Evolutionary conservation across 1,284 basidiomycete species (phyloP).

Genomic region (Leccinum pachyderme): DNA sequence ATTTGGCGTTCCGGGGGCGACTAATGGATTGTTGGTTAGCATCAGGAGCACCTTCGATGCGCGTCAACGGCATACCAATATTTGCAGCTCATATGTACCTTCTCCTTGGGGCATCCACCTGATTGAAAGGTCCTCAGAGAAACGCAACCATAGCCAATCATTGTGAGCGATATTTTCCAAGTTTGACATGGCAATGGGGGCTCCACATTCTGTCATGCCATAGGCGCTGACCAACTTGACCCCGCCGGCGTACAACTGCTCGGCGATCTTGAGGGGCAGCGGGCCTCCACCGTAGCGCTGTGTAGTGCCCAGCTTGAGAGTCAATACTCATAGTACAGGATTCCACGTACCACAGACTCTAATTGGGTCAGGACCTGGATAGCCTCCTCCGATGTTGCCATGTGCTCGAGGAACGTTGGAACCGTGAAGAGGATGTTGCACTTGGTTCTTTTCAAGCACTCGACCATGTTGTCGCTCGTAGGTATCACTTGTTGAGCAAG

Average conservation of each 20-base stretch:
- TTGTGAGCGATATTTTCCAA: constrained; percentile 4
- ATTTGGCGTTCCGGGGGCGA: constrained; percentile 17
- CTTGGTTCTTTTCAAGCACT: constrained; percentile 5
- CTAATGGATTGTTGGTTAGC: constrained; percentile 4
- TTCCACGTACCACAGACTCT: not conserved
- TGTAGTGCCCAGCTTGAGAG: not conserved
- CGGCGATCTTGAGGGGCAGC: constrained; percentile 21
- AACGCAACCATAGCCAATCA: constrained; percentile 34
- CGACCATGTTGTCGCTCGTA: constrained; percentile 17
- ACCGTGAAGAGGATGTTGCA: not conserved
- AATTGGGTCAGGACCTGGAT: not conserved
- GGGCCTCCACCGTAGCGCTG: constrained; percentile 29
- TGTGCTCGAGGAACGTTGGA: not conserved
- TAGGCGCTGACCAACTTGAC: constrained; percentile 17
- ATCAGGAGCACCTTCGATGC: not conserved
- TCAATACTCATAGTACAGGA: no score
- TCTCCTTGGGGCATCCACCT: constrained; percentile 33
- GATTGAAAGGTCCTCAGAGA: constrained; percentile 16
- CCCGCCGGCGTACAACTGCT: constrained; percentile 21
- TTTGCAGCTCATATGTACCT: constrained; percentile 32
- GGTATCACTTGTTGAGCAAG: constrained; percentile 18
- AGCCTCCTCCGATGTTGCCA: not conserved
- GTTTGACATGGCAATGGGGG: not conserved
- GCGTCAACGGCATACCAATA: constrained; percentile 25
- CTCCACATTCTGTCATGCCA: constrained; percentile 31